Conservation (phyloP, 345 rosid genomes). For the Euphorbia peplus region DNA sequence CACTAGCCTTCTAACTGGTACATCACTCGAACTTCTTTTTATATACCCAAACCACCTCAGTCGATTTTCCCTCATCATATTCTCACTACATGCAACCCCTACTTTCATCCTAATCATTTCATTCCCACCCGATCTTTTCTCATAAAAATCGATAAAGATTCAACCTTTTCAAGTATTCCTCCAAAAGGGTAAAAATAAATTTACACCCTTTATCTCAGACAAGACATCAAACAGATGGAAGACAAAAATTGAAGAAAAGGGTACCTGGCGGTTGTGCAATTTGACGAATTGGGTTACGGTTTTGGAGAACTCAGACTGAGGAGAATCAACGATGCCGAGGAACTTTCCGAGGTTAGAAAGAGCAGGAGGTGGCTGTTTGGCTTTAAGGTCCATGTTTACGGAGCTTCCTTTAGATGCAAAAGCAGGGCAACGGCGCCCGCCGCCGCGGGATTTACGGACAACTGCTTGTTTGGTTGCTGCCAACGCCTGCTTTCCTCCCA, state of each 20-base stretch:
- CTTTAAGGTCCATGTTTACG: background rate
- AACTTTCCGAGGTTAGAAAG: conserved; percentile 4
- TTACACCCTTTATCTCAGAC: background rate
- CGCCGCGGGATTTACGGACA: background rate
- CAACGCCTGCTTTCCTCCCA: background rate
- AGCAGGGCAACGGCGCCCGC: background rate
- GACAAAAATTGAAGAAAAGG: background rate
- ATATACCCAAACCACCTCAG: no score
- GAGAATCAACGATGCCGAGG: conserved; percentile 4
- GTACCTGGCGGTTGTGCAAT: conserved; percentile 8
- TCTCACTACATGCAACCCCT: no score
- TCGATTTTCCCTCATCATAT: no score
- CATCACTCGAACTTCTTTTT: no score
- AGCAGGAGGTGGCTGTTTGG: background rate
- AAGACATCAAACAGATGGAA: conserved; percentile 5
- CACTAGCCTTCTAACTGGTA: no score
- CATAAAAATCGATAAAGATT: background rate
- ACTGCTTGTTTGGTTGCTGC: background rate
- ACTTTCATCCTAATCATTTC: no score
- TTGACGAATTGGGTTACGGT: background rate
- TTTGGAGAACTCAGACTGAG: background rate
- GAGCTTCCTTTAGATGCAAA: background rate
- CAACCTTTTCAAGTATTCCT: background rate
- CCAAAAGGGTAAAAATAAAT: background rate
- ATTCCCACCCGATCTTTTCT: no score